phyloP scores from a whole-genome alignment of 257 asterid genomes.

The Verbascum thapsus region DNA sequence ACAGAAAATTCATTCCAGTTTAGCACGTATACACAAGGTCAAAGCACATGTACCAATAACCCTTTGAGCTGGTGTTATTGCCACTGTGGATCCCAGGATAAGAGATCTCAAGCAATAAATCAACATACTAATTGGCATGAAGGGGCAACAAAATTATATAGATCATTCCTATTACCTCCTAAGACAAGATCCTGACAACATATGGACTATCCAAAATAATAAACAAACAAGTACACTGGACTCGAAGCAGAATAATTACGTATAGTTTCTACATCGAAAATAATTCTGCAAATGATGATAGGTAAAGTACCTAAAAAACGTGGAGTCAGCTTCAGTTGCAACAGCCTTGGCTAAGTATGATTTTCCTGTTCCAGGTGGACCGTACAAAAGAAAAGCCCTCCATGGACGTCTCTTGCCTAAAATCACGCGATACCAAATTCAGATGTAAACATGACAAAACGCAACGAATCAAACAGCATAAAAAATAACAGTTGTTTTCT shows the following conservation, averaged over 20 bases:
- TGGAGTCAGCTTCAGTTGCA: slow-evolving; percentile 99
- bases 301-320: slow-evolving; percentile 79
- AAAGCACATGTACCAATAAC: background rate
- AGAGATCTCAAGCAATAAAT: slow-evolving; percentile 5
- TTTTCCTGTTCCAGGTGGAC: slow-evolving; percentile 99
- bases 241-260: no score
- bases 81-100: background rate
- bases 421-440: slow-evolving; percentile 14
- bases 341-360: slow-evolving; percentile 99
- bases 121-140: background rate
- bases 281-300: slow-evolving; percentile 6
- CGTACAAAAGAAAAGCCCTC: slow-evolving; percentile 98
- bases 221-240: no score
- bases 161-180: slow-evolving; percentile 6
- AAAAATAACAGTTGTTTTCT: background rate
- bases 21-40: background rate
- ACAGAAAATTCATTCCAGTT: background rate
- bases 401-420: slow-evolving; percentile 96
- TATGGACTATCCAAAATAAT: no score
- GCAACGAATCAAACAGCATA: slow-evolving; percentile 1
- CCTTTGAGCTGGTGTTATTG: background rate
- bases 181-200: slow-evolving; percentile 11
- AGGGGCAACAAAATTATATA: background rate
- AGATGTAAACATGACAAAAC: background rate
- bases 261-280: no score